Percentiles rank a stretch among this genome's conserved stretches.
Conservation (phyloP, 2,329 filamentous ascomycete species). For the Mariannaea sp. region DNA sequence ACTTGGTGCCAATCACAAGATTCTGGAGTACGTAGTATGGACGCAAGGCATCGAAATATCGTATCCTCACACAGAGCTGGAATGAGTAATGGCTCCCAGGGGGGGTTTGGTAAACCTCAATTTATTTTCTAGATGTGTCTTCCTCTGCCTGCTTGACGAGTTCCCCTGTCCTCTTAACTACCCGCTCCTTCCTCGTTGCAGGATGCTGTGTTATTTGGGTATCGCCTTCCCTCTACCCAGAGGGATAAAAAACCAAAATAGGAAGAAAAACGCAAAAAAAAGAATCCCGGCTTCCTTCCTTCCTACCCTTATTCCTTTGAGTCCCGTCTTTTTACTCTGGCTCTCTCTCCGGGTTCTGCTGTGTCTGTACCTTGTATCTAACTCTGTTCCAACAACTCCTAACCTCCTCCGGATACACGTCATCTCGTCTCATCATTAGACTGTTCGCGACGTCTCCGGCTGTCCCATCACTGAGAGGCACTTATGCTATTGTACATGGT, state of each 20-base stretch:
- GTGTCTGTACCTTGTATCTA: background rate
- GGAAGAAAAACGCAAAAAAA: too few relatives aligned
- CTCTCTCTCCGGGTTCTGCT: background rate
- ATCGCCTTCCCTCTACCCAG: constrained; percentile 36
- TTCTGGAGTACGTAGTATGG: too few relatives aligned
- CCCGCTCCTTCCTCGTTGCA: constrained; percentile 17
- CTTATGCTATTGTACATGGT: constrained; percentile 22
- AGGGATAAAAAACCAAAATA: constrained; percentile 20
- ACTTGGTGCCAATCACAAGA: too few relatives aligned
- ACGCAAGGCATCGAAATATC: too few relatives aligned
- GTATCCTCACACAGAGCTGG: too few relatives aligned
- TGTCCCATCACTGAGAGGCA: background rate
- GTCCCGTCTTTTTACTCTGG: constrained; percentile 8
- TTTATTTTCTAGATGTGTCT: constrained; percentile 8
- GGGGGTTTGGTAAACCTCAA: background rate
- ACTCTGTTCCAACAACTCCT: background rate
- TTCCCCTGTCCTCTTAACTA: constrained; percentile 4
- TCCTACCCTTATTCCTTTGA: constrained; percentile 12
- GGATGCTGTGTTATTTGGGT: constrained; percentile 31
- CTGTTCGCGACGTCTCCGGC: constrained; percentile 2
- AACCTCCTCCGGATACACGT: background rate
- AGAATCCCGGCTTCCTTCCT: constrained; percentile 17
- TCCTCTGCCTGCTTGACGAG: constrained; percentile 9
- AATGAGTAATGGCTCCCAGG: too few relatives aligned
- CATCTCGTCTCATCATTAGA: constrained; percentile 17